phyloP scores from a whole-genome alignment of 495 filamentous ascomycete species.

The Tuber indicum region DNA sequence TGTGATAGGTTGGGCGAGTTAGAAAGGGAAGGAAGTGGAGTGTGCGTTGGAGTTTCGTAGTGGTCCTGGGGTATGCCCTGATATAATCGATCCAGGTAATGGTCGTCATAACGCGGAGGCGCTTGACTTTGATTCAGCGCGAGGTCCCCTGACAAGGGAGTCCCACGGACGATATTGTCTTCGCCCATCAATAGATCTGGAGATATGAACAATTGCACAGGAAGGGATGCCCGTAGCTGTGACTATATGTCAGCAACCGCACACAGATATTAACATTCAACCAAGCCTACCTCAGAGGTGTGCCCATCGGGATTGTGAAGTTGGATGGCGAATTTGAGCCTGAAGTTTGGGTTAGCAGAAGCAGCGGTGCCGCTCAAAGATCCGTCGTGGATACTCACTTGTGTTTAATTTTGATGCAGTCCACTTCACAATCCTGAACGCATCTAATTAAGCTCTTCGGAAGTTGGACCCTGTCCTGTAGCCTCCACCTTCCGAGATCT shows the following conservation, averaged over 20 bases:
- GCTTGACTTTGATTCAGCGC: conserved; percentile 52
- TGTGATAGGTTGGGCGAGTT: conserved; percentile 76
- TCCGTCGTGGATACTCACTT: conserved; percentile 45
- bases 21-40: conserved; percentile 59
- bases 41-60: conserved; percentile 69
- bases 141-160: conserved; percentile 46
- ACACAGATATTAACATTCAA: not conserved
- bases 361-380: not conserved
- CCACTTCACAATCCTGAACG: conserved; percentile 75
- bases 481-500: conserved; percentile 61
- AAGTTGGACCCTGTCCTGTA: conserved; percentile 61
- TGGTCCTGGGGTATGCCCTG: conserved; percentile 70
- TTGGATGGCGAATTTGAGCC: conserved; percentile 71
- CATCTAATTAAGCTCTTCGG: conserved; percentile 72
- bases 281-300: conserved; percentile 64
- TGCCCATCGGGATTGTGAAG: conserved; percentile 92
- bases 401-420: conserved; percentile 79
- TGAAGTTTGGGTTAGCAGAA: conserved; percentile 13
- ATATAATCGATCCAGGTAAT: conserved; percentile 81
- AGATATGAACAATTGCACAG: conserved; percentile 86
- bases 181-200: conserved; percentile 80
- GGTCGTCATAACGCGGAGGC: conserved; percentile 81
- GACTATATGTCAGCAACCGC: conserved; percentile 4
- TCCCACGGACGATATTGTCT: conserved; percentile 57
- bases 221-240: conserved; percentile 74